Conservation (phyloP, 2,329 filamentous ascomycete species). For the Aureobasidium sp. region DNA sequence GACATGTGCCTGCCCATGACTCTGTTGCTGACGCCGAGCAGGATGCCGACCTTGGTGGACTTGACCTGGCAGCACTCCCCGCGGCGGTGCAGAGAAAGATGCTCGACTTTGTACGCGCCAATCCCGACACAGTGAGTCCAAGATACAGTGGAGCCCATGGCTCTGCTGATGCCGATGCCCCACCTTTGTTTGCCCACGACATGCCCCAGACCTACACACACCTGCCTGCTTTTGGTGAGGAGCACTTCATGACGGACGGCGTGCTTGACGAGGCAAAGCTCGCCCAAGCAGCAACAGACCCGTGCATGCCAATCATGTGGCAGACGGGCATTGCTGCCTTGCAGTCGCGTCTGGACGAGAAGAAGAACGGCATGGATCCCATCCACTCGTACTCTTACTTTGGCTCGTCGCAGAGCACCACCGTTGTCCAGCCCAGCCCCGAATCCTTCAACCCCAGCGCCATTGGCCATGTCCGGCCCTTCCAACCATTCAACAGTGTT, state of each 20-base stretch:
- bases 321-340: slow-evolving; percentile 5
- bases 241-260: slow-evolving; percentile 3
- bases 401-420: background rate
- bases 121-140: slow-evolving; percentile 6
- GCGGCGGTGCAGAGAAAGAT: slow-evolving; percentile 16
- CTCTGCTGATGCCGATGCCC: background rate
- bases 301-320: background rate
- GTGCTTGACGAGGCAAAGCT: background rate
- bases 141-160: background rate
- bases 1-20: background rate
- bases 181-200: background rate
- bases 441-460: background rate
- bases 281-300: background rate
- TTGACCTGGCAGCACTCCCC: slow-evolving; percentile 1
- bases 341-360: slow-evolving; percentile 4
- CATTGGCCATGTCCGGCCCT: background rate
- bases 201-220: slow-evolving; percentile 10
- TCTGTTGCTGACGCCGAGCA: background rate
- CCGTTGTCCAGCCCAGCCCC: background rate
- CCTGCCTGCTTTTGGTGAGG: background rate
- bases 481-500: slow-evolving; percentile 9
- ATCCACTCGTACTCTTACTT: slow-evolving; percentile 2
- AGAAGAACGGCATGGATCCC: background rate
- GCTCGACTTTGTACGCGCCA: slow-evolving; percentile 17
- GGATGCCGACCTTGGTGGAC: slow-evolving; percentile 5